Conservation (phyloP, 2,329 filamentous ascomycete genomes). For the Neophaeococcomyces aloes region DNA sequence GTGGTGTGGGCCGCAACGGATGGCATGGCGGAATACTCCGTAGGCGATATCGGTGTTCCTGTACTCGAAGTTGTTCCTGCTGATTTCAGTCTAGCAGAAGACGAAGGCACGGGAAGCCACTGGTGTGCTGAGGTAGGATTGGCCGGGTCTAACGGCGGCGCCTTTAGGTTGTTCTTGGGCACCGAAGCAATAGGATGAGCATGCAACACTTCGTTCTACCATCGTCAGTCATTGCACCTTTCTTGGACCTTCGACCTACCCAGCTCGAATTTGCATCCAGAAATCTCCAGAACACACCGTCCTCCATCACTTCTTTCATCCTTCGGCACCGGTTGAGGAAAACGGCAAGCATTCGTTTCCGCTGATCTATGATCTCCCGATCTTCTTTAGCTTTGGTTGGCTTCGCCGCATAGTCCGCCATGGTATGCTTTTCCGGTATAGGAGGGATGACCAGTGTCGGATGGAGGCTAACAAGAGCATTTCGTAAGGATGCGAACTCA, state of each 20-base stretch:
- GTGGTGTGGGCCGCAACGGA: conserved; percentile 47
- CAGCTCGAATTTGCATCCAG: conserved; percentile 97
- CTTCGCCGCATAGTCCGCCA: conserved; percentile 96
- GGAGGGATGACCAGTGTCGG: conserved; percentile 92
- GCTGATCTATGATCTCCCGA: conserved; percentile 86
- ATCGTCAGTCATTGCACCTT: background rate
- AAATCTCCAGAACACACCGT: conserved; percentile 96
- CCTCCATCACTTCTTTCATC: conserved; percentile 84
- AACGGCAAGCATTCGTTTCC: conserved; percentile 92
- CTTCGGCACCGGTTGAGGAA: conserved; percentile 87
- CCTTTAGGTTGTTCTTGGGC: conserved; percentile 87
- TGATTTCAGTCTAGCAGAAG: conserved; percentile 70
- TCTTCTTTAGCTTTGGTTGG: conserved; percentile 98
- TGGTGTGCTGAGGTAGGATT: conserved; percentile 79
- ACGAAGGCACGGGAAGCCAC: conserved; percentile 75
- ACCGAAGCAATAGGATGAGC: conserved; percentile 83
- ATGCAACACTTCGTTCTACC: conserved; percentile 82
- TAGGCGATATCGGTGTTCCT: conserved; percentile 46
- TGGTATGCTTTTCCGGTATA: conserved; percentile 96
- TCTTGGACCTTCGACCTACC: conserved; percentile 46
- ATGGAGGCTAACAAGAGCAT: conserved; percentile 81
- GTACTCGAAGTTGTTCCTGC: conserved; percentile 34
- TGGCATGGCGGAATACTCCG: conserved; percentile 38
- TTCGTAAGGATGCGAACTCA: conserved; percentile 83
- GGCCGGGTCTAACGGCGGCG: conserved; percentile 89